phyloP scores from a whole-genome alignment of 441 rosid species.

The Sinapis alba region DNA sequence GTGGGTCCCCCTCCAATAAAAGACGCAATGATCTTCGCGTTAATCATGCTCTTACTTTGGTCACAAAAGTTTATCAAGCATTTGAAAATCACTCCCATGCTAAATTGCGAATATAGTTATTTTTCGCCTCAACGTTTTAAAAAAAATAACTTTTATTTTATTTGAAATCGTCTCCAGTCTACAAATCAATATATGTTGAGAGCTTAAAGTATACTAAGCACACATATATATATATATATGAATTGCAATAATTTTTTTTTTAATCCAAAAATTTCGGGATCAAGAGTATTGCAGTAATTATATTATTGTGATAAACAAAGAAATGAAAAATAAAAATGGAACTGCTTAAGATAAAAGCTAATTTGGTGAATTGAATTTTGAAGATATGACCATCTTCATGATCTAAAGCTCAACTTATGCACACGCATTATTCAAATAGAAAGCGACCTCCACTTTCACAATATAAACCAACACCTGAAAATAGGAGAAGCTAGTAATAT shows the following conservation, averaged over 20 bases:
- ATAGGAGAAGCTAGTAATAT: background rate
- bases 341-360: slow-evolving; percentile 39
- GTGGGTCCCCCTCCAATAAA: no score
- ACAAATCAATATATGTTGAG: background rate
- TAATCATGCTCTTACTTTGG: slow-evolving; percentile 27
- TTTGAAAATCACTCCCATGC: slow-evolving; percentile 18
- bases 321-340: background rate
- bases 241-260: background rate
- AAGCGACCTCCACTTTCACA: slow-evolving; percentile 36
- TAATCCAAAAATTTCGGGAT: background rate
- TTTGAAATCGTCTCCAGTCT: background rate
- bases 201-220: background rate
- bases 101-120: slow-evolving; percentile 14
- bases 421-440: slow-evolving; percentile 30
- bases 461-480: background rate
- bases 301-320: background rate
- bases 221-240: background rate
- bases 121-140: background rate
- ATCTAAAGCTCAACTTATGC: slow-evolving; percentile 31
- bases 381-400: slow-evolving; percentile 33
- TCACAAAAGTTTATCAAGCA: slow-evolving; percentile 20
- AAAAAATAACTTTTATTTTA: no score
- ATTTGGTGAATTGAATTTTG: slow-evolving; percentile 36
- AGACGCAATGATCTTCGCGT: no score
- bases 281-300: background rate